Evolutionary conservation across 23 red algal genomes (phyloP), one percentile per base, ranked within the genome.

Genomic region (Chondrus crispus): DNA sequence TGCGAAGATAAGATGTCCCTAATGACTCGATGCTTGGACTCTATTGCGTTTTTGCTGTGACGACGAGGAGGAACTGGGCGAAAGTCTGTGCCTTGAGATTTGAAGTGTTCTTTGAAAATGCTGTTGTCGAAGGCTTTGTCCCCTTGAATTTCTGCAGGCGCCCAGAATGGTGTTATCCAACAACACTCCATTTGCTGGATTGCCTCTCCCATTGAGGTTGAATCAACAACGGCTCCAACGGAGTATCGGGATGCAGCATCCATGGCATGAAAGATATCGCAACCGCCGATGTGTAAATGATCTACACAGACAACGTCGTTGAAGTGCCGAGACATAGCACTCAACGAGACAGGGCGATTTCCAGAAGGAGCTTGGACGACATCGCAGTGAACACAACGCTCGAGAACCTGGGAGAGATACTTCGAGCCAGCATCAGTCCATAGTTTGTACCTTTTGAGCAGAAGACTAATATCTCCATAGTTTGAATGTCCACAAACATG

Each of bases 401-500:
- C 77, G 9, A 82, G 47, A 35, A 82, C 40, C 11, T 82, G 19
- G 3, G 42, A 57, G 30, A 82, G 77, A 82, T 82, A 82, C 10
- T 60, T 20, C 10, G 32, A 41, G 10, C 5, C 39, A 8, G 24
- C 48, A 38, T 50, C 48, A 5, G 6, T 82, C 77, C 11, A 82
- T 13, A 82, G 4, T 19, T 82, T 82, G 6, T 82, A 54, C 19
- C 77, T 41, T 24, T 57, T 20, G 6, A 55, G 24, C 30, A 54
- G 45, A 52, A 82, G 11, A 35, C 51, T 46, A 39, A 82, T 82
- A 57, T 82, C 77, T 41, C 26, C 30, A 57, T 55, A 82, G 8
- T 19, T 5, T 35, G 77, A 46, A 57, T 82, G 77, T 6, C 77
- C 77, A 28, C 77, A 82, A 53, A 82, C 43, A 38, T 82, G 77